Evolutionary conservation across 1,284 basidiomycete genomes (phyloP).

Genomic region (Austroboletus niveus): DNA sequence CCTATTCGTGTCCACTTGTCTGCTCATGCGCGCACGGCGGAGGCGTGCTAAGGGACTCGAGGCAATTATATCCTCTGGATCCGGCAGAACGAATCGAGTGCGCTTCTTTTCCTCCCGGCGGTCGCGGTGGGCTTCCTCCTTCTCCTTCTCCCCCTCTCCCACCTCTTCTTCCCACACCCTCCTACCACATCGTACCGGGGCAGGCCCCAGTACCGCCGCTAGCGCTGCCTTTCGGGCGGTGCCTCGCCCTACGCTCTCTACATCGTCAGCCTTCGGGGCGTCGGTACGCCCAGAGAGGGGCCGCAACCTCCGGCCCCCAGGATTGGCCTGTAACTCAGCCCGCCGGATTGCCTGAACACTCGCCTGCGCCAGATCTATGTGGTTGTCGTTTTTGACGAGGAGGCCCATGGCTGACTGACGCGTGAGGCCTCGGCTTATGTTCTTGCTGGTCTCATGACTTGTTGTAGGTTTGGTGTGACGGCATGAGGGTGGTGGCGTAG

Average conservation of each 20-base stretch:
- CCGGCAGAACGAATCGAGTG: constrained; percentile 14
- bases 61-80: neutral
- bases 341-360: neutral
- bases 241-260: neutral
- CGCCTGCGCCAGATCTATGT: constrained; percentile 1
- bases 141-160: neutral
- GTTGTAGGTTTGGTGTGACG: neutral
- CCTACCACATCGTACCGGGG: neutral
- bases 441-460: neutral
- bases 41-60: neutral
- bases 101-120: constrained; percentile 3
- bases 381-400: neutral
- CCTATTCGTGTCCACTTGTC: neutral
- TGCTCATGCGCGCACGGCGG: neutral
- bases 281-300: neutral
- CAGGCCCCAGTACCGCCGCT: neutral
- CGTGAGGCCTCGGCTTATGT: neutral
- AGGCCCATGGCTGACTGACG: neutral
- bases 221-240: neutral
- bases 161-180: neutral
- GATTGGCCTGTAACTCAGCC: neutral
- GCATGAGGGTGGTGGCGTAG: constrained; percentile 10
- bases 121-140: too few relatives aligned
- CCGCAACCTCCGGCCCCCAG: neutral
- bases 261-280: neutral